Conservation (phyloP, 306 rosid genomes). For the Mucuna pruriens region DNA sequence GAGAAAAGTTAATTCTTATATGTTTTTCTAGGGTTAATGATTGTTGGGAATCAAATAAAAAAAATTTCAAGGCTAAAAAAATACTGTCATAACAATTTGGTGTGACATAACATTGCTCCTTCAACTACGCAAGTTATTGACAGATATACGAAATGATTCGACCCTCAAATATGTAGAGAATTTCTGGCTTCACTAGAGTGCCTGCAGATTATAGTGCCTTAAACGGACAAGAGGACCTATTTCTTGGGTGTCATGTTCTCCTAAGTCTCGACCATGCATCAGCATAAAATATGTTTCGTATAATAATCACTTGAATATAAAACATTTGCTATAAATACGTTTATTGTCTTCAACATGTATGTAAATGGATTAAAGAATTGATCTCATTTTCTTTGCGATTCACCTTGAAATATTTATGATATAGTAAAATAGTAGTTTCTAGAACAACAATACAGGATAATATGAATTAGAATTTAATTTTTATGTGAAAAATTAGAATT, state of each 20-base stretch:
- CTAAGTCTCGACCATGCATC: conserved; percentile 33
- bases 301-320: conserved; percentile 4
- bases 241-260: conserved; percentile 38
- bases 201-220: conserved; percentile 33
- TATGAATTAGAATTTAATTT: too few relatives aligned
- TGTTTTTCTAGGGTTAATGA: not conserved
- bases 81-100: not conserved
- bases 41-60: not conserved
- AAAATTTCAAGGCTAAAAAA: not conserved
- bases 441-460: not conserved
- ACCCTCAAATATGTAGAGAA: not conserved
- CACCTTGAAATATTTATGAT: not conserved
- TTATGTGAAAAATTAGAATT: too few relatives aligned
- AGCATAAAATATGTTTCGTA: conserved; percentile 24
- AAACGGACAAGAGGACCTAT: conserved; percentile 24
- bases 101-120: not conserved
- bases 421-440: not conserved
- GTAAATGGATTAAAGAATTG: not conserved
- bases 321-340: not conserved
- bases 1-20: not conserved
- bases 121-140: not conserved
- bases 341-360: not conserved
- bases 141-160: not conserved
- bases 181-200: conserved; percentile 16
- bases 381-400: not conserved